Percentiles rank a stretch among this genome's conserved stretches.
These are phyloP conservation scores for Hemerocallis citrina DNA, from an alignment of 106 monocot genomes.

Conservation along the genomic window DNA sequence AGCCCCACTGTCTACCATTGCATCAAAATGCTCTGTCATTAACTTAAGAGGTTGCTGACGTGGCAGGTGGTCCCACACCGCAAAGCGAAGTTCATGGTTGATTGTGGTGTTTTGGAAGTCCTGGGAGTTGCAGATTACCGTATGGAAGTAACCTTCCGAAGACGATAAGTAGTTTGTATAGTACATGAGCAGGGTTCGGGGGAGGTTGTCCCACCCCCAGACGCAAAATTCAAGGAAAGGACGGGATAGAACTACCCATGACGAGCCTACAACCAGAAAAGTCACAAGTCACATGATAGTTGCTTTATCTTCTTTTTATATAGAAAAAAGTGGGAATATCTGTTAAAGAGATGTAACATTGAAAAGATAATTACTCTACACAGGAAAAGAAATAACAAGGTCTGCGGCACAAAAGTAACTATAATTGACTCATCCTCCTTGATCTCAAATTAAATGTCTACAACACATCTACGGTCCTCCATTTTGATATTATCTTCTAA, in stretches of 20 bases:
- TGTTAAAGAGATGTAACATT: too few species aligned
- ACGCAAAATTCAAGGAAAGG: conserved; percentile 87
- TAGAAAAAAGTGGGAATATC: too few species aligned
- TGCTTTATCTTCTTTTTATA: too few species aligned
- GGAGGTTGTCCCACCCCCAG: conserved; percentile 93
- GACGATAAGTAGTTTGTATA: conserved; percentile 78
- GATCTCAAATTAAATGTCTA: too few species aligned
- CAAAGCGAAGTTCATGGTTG: conserved; percentile 63
- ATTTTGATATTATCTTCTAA: too few species aligned
- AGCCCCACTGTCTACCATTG: conserved; percentile 60
- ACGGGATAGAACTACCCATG: conserved; percentile 52
- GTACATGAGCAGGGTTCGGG: conserved; percentile 85
- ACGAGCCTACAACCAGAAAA: conserved; percentile 47
- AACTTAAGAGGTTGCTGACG: conserved; percentile 46
- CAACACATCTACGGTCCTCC: too few species aligned
- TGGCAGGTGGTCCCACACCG: conserved; percentile 58
- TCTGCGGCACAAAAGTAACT: too few species aligned
- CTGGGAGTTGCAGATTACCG: conserved; percentile 87
- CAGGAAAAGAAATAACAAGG: too few species aligned
- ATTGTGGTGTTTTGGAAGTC: conserved; percentile 86
- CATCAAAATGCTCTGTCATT: conserved; percentile 41
- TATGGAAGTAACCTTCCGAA: conserved; percentile 80
- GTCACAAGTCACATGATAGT: not conserved
- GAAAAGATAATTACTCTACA: too few species aligned
- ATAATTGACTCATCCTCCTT: too few species aligned